Conservation (phyloP, 257 asterid genomes). For the Cruciata laevipes region DNA sequence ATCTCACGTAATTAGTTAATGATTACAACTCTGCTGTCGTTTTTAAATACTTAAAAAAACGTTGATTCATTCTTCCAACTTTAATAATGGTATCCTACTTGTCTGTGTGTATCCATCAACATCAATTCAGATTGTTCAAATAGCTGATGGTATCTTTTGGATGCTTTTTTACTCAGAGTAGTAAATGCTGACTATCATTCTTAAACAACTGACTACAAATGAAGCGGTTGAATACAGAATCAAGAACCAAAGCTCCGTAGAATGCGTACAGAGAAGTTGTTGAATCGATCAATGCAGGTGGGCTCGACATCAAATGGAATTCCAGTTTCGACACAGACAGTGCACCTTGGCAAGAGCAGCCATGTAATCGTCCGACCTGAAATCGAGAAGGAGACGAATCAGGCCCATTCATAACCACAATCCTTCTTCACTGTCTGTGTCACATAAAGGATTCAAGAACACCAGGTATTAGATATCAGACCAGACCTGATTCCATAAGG, state of each 20-base stretch:
- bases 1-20: background rate
- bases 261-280: background rate
- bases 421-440: background rate
- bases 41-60: background rate
- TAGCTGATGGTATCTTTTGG: too few relatives aligned
- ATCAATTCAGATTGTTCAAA: background rate
- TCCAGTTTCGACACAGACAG: conserved; percentile 69
- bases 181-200: background rate
- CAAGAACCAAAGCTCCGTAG: background rate
- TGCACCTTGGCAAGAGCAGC: conserved; percentile 86
- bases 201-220: too few relatives aligned
- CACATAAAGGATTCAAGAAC: background rate
- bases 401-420: too few relatives aligned
- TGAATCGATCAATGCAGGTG: background rate
- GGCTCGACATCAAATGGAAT: conserved; percentile 11
- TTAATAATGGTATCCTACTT: background rate
- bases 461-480: background rate
- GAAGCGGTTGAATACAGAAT: background rate
- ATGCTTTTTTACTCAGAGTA: too few relatives aligned
- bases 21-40: background rate
- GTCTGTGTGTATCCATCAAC: background rate
- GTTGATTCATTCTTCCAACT: background rate
- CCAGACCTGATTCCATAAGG: conserved; percentile 67
- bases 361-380: conserved; percentile 85
- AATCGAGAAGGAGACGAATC: background rate